Conservation (phyloP, 164 flowering plant genomes). For the Liriodendron chinense region DNA sequence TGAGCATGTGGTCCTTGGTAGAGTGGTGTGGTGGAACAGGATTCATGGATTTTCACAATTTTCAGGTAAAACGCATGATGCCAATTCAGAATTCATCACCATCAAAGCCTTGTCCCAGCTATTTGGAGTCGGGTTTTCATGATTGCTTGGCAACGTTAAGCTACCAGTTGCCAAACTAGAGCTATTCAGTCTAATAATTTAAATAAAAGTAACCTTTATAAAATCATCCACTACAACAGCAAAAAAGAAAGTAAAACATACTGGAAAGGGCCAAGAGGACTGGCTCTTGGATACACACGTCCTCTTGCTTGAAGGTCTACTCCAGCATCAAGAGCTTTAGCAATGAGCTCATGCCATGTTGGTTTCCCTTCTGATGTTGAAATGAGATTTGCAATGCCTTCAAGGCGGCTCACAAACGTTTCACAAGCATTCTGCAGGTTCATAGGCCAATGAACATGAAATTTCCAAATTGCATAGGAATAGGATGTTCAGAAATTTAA, state of each 20-base stretch:
- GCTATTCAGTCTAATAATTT: background rate
- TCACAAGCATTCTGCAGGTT: slow-evolving; percentile 13
- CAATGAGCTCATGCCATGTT: slow-evolving; percentile 11
- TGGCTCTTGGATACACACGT: slow-evolving; percentile 8
- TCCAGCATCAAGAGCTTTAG: slow-evolving; percentile 10
- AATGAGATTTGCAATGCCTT: slow-evolving; percentile 4
- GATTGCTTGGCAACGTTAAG: too few species aligned
- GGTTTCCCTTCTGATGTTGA: slow-evolving; percentile 7
- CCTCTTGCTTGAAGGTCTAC: slow-evolving; percentile 15
- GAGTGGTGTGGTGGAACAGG: too few species aligned
- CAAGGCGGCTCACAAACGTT: slow-evolving; percentile 5
- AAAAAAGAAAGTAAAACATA: slow-evolving; percentile 1
- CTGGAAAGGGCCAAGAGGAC: slow-evolving; percentile 11
- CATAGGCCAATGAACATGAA: background rate
- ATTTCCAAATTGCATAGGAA: background rate
- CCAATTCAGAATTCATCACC: too few species aligned
- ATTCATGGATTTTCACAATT: too few species aligned
- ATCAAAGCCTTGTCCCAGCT: too few species aligned
- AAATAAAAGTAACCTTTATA: background rate
- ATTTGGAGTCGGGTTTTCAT: too few species aligned
- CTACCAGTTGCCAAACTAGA: background rate
- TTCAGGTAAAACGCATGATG: too few species aligned
- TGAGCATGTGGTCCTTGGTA: too few species aligned
- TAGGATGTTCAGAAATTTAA: background rate
- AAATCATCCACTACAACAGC: background rate